Percentiles rank a stretch among this genome's conserved stretches.
Conservation (phyloP, 164 flowering plant species). For the Umbilicus rupestris region DNA sequence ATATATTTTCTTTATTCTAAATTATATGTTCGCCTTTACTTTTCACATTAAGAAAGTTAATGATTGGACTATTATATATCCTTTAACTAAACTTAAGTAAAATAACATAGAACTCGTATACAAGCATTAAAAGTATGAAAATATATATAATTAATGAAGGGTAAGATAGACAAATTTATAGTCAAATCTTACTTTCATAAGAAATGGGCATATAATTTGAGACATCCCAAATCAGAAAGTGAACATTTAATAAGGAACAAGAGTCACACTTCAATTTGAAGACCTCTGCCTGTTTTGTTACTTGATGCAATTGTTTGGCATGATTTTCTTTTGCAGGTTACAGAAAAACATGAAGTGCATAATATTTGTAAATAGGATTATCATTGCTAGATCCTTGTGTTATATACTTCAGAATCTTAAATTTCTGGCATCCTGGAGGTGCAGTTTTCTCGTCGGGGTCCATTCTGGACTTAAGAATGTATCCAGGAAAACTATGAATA, state of each 20-base stretch:
- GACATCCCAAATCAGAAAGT: neutral
- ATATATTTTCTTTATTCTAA: neutral
- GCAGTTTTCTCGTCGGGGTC: slow-evolving; percentile 71
- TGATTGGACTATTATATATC: neutral
- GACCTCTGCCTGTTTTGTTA: neutral
- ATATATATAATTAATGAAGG: too few species aligned
- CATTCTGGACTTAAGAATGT: slow-evolving; percentile 56
- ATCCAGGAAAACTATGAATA: slow-evolving; percentile 62
- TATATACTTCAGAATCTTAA: slow-evolving; percentile 46
- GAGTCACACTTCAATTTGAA: neutral
- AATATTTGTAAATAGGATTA: slow-evolving; percentile 80
- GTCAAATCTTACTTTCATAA: neutral
- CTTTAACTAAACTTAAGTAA: neutral
- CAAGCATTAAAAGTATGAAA: neutral
- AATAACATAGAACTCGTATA: neutral
- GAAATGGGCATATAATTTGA: neutral
- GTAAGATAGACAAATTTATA: neutral
- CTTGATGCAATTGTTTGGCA: neutral
- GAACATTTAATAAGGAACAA: neutral
- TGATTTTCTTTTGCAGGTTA: slow-evolving; percentile 35
- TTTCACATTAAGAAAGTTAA: neutral
- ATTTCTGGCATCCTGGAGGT: slow-evolving; percentile 58
- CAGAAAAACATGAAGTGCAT: slow-evolving; percentile 78
- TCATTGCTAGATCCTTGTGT: slow-evolving; percentile 71
- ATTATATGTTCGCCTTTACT: neutral